Evolutionary conservation across 306 rosid genomes (phyloP), one percentile per base, ranked within the genome.

Genomic region (Cercis canadensis): DNA sequence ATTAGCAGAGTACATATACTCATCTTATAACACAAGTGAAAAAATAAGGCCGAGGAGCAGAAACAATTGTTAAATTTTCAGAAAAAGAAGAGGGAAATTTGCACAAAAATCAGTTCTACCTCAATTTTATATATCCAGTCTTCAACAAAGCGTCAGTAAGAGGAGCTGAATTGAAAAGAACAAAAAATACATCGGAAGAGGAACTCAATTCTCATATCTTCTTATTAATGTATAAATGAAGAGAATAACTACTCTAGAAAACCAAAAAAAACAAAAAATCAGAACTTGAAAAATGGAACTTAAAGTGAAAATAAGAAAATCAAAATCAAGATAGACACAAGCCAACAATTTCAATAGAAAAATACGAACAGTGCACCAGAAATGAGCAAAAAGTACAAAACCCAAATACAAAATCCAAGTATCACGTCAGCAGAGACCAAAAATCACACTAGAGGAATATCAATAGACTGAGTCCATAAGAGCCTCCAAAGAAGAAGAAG

Each of bases 311-410:
- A 69, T 65, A 76, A 78, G 65, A 24, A 45, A 77, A 71, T 61
- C 60, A 60, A 70, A 61, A 80, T 63, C 51, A 49, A 36, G 79
- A 86, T 36, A 74, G 29, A 14, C 56, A 86, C 57, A 80, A 36
- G 31, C 50, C 70, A 72, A 63, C 72, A 59, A 66, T 44, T 14
- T 39, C 71, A 52, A 67, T 70, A 62, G 60, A 70, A 45, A 67
- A 72, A 41, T 31, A 73, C 19, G 58, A 46, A 44, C 24, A 36
- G n/a, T n/a, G 34, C 14, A 67, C 19, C 54, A 47, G 46, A 73
- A 70, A 73, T 31, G 41, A 58, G 36, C 33, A 51, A 65, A 8
- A 39, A 75, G 33, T 75, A 40, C 65, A 53, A 34, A 37, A 69
- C 81, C 52, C 70, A 75, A 39, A 72, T 72, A 80, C 67, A 61